These are phyloP conservation scores for Anthracocystis walkeri DNA, from an alignment of 1,284 basidiomycete genomes.

Conservation along the genomic window DNA sequence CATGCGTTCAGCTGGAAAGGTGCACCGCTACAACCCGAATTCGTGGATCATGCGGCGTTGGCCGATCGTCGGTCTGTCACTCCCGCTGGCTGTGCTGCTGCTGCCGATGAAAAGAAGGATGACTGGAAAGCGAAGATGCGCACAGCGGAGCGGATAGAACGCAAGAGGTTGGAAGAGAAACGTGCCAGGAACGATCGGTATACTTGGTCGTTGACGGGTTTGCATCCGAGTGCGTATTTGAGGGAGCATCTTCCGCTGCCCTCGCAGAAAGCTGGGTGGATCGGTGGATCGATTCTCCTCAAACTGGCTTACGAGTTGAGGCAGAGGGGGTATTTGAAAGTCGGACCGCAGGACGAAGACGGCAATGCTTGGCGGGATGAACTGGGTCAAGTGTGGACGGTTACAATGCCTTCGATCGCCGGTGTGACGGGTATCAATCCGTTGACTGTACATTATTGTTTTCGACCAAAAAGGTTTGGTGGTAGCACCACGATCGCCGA, in stretches of 20 bases:
- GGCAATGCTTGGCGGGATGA: conserved; percentile 21
- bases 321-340: conserved; percentile 22
- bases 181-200: conserved; percentile 17
- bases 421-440: conserved; percentile 82
- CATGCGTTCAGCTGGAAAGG: conserved; percentile 68
- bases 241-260: conserved; percentile 18
- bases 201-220: conserved; percentile 22
- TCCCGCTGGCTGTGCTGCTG: conserved; percentile 2
- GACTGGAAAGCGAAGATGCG: conserved; percentile 42
- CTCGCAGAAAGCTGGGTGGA: conserved; percentile 22
- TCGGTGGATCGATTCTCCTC: conserved; percentile 46
- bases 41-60: conserved; percentile 23
- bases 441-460: conserved; percentile 80
- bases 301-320: conserved; percentile 60
- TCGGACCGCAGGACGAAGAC: conserved; percentile 47
- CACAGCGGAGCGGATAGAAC: conserved; percentile 29
- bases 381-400: conserved; percentile 53
- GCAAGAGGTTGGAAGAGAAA: conserved; percentile 29
- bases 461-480: conserved; percentile 63
- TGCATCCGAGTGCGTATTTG: conserved; percentile 35
- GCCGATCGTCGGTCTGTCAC: conserved; percentile 21
- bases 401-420: conserved; percentile 78
- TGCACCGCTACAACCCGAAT: conserved; percentile 22
- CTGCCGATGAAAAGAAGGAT: neutral
- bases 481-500: neutral